Evolutionary conservation across 31 red algal genomes (phyloP).

Genomic region (Porphyra umbilicalis): DNA sequence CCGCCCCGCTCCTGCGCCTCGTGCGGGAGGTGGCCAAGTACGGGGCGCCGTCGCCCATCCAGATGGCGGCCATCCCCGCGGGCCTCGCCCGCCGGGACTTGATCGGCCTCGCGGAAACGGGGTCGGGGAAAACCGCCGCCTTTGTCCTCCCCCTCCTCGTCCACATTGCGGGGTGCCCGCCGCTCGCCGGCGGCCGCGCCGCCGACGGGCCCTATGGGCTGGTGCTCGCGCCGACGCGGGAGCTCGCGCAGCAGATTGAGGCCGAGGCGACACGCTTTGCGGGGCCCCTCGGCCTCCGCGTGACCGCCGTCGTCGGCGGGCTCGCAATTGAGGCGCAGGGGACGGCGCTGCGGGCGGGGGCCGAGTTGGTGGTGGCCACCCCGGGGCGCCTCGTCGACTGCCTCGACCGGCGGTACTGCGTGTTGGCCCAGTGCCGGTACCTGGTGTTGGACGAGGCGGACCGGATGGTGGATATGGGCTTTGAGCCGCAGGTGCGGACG

Average conservation of each 20-base stretch:
- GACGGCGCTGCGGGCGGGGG: constrained; percentile 46
- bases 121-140: constrained; percentile 87
- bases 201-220: constrained; percentile 74
- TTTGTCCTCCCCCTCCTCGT: constrained; percentile 89
- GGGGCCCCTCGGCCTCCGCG: constrained; percentile 47
- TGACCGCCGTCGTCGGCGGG: constrained; percentile 70
- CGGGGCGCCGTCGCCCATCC: constrained; percentile 68
- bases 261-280: constrained; percentile 69
- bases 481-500: constrained; percentile 69
- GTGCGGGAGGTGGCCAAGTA: constrained; percentile 53
- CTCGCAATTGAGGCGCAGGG: constrained; percentile 68
- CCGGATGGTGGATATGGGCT: constrained; percentile 97
- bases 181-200: constrained; percentile 40
- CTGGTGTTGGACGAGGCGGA: constrained; percentile 93
- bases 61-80: constrained; percentile 85
- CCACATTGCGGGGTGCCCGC: constrained; percentile 43
- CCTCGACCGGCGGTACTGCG: constrained; percentile 54
- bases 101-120: constrained; percentile 89
- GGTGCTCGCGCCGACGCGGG: constrained; percentile 85
- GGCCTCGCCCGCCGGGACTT: constrained; percentile 48
- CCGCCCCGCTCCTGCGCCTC: constrained; percentile 33
- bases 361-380: constrained; percentile 82
- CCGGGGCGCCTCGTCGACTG: constrained; percentile 89
- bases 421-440: constrained; percentile 65
- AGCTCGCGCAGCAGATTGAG: constrained; percentile 86